These are phyloP conservation scores for Amoeboaphelidium occidentale DNA, from an alignment of 371 early-diverging fungal species.

Conservation along the genomic window DNA sequence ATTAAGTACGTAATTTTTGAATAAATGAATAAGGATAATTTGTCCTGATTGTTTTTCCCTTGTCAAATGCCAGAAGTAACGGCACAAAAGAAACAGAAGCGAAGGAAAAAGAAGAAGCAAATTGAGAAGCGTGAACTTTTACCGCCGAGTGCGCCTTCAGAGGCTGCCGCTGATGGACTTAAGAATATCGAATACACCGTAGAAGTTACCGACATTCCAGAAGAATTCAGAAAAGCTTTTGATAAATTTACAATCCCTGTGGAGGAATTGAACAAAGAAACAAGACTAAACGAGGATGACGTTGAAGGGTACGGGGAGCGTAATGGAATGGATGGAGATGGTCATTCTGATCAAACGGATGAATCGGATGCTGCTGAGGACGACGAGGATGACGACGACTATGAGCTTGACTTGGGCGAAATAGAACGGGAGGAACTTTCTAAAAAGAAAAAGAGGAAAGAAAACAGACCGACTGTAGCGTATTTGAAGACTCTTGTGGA, in stretches of 20 bases:
- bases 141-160: not conserved
- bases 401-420: conserved; percentile 3
- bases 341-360: not conserved
- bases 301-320: not conserved
- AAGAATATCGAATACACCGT: not conserved
- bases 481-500: conserved; percentile 72
- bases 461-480: conserved; percentile 53
- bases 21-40: too few relatives aligned
- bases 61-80: too few relatives aligned
- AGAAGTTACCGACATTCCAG: not conserved
- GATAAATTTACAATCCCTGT: not conserved
- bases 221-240: not conserved
- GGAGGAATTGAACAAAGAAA: not conserved
- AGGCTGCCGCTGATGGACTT: not conserved
- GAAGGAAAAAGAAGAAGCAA: not conserved
- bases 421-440: not conserved
- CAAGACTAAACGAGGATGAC: not conserved
- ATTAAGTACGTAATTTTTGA: too few relatives aligned
- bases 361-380: conserved; percentile 1
- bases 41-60: too few relatives aligned
- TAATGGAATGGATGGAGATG: not conserved
- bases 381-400: not conserved
- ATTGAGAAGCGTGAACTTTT: not conserved
- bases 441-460: conserved; percentile 1
- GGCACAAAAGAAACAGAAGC: not conserved